Evolutionary conservation across 176 grass and related monocot species (phyloP), one percentile per base, ranked within the genome.

Genomic region (Zea luxurians): DNA sequence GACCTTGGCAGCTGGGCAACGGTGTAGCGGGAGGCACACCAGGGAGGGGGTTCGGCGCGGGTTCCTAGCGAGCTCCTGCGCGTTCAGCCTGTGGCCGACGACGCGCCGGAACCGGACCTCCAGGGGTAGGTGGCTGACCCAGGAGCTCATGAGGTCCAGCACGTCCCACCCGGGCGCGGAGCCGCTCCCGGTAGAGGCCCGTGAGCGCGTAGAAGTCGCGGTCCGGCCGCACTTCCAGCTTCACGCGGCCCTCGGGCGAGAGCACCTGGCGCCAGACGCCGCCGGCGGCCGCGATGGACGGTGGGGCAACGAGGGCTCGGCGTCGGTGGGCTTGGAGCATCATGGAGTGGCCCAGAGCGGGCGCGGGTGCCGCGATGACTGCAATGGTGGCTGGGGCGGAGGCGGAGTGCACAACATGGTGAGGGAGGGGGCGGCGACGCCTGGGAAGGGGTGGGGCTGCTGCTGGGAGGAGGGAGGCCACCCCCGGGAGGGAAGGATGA

Each of bases 141-240:
- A 97, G 48, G 94, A 97, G 82, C 94, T 97, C 94, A 93, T 97
- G 66, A 97, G 84, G 84, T 97, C 91, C 10, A 97, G 81, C 85
- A 97, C 73, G 72, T 89, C 88, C 68, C 64, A 87, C 2, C 86
- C 89, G n/a, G 37, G 82, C 46, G 2, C 11, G 52, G 63, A 97
- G 50, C 1, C 79, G 78, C 52, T 97, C 91, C 42, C 89, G 80
- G 84, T 91, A 97, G 11, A 97, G 71, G 46, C 65, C 94, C 3
- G 91, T 90, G 34, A 97, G 89, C 58, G 88, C 77, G 79, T 97
- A 97, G 86, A 93, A 93, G 55, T 97, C 79, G 47, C 94, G 84
- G 86, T 97, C 94, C 9, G 89, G 72, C 48, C 73, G 75, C 59
- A 79, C 38, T 84, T 93, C 88, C 54, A 97, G 91, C 77, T 93